Base-by-base conservation (phyloP, 768 basidiomycete genomes). In the Lyophyllum atratum region DNA sequence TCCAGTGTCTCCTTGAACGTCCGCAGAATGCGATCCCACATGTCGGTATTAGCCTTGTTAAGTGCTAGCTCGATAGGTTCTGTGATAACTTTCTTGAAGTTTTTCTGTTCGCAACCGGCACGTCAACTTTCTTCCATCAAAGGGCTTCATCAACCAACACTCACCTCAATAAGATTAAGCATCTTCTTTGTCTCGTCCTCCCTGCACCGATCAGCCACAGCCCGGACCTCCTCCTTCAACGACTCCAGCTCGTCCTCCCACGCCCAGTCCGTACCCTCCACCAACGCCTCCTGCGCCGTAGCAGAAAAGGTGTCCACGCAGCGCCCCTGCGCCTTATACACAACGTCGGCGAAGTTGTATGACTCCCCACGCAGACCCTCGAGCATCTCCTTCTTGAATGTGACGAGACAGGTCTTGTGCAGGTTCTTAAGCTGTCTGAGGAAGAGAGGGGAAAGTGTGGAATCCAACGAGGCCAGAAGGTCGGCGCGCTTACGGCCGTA, bases 121-220 rank as follows among this genome's bases (percentile, higher is more conserved):
- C 2, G 19, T 56, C 0, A 33, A 33, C 59, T 46, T 51, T 24
- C 28, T 44, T 31, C n/a, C 10, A 25, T 19, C 57, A 24, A 22
- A n/a, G 4, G 49, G n/a, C n/a, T n/a, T 17, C 10, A 40, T 46
- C 44, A 12, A 17, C 40, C 28, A 33, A 3, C 44, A 68, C 83
- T 59, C 52, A 94, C 95, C 86, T 99, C 97, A 58, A 97, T 94
- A 21, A 84, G 69, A 66, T 95, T 97, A 68, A 98, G 81, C 92
- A 95, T 97, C 81, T 99, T 99, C 81, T 96, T 96, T 46, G 95
- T 98, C 75, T 99, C 97, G 66, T 99, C 97, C 70, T 89, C 92
- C 71, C 96, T 82, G 63, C 90, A 90, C 64, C 92, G 85, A 64
- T 95, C 92, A 0, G 93, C 95, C 34, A 99, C 90, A 45, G 76